phyloP scores from a whole-genome alignment of 352 stramenopile species.

The Globisporangium sylvaticum region DNA sequence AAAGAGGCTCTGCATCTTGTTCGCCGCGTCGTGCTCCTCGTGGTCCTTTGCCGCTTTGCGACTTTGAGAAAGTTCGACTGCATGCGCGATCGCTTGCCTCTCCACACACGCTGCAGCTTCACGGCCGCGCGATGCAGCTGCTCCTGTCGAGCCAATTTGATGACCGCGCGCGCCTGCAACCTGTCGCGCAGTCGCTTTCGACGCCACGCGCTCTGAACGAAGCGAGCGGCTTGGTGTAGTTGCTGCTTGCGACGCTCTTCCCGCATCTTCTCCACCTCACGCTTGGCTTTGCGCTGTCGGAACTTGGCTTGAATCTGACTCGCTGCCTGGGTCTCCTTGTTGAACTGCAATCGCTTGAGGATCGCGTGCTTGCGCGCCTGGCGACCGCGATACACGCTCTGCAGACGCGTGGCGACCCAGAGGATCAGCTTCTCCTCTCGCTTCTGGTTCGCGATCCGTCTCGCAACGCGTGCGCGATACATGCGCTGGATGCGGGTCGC shows the following conservation, averaged over 20 bases:
- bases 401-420: constrained; percentile 54
- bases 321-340: constrained; percentile 58
- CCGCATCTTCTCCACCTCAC: constrained; percentile 13
- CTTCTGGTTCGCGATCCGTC: constrained; percentile 31
- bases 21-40: constrained; percentile 43
- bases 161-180: constrained; percentile 19
- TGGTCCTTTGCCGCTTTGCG: constrained; percentile 25
- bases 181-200: constrained; percentile 34
- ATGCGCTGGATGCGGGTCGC: constrained; percentile 65
- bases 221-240: constrained; percentile 23
- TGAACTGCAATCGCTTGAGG: constrained; percentile 38
- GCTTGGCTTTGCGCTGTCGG: constrained; percentile 24
- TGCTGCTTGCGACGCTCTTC: constrained; percentile 17
- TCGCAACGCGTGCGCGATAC: constrained; percentile 52
- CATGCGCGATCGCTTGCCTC: constrained; percentile 41
- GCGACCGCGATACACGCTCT: constrained; percentile 62
- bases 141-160: constrained; percentile 11
- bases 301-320: constrained; percentile 51
- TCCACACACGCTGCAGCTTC: constrained; percentile 77
- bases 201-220: constrained; percentile 45
- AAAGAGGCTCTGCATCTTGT: constrained; percentile 57
- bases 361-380: constrained; percentile 47
- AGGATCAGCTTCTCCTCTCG: constrained; percentile 45
- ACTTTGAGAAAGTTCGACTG: constrained; percentile 23
- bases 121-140: constrained; percentile 25